Base-by-base conservation (phyloP, 2,329 filamentous ascomycete genomes). In the Fusarium succisae region DNA sequence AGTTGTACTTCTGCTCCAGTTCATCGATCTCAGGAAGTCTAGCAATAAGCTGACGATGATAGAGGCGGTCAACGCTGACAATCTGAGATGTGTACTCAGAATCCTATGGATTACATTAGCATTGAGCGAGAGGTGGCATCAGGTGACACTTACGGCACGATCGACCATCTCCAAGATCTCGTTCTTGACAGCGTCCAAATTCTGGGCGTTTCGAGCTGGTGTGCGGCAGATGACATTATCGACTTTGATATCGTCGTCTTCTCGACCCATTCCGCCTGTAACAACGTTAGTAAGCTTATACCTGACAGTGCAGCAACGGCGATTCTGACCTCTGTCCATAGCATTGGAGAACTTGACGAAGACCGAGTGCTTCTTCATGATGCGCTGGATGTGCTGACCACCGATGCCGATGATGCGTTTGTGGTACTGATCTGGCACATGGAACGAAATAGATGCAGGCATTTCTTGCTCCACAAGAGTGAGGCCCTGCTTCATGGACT, bases 331-430 rank as follows among this genome's bases (percentile, higher is more conserved):
- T 80, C 96, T 92, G 81, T 99, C 96, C 95, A 98, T 98, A 22
- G 96, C 96, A 78, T 99, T 99, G 74, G 95, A 98, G 80, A 99
- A 99, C 82, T 99, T 99, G 85, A 99, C 96, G 79, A 99, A 99
- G 76, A 99, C 96, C 1, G 96, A 98, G 84, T 99, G 97, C 85
- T 98, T 98, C 87, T 99, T 98, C 96, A 99, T 99, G 86, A 99
- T 98, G 63, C 96, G 94, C 83, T 99, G 96, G 76, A 99, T 99
- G 80, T 99, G 96, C 82, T 98, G 96, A 15, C 96, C 96, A 70
- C 96, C 96, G 78, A 99, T 98, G 59, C 96, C 96, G 73, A 99
- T 99, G 80, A 99, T 99, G 55, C 96, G 95, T 86, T 99, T 99
- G 84, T 99, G 96, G 81, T 99, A 99, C 83, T 98, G 96, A 79